Percentiles rank a stretch among this genome's conserved stretches.
These are phyloP conservation scores for Magnolia officinalis DNA, from an alignment of 164 flowering plant genomes.

Conservation along the genomic window DNA sequence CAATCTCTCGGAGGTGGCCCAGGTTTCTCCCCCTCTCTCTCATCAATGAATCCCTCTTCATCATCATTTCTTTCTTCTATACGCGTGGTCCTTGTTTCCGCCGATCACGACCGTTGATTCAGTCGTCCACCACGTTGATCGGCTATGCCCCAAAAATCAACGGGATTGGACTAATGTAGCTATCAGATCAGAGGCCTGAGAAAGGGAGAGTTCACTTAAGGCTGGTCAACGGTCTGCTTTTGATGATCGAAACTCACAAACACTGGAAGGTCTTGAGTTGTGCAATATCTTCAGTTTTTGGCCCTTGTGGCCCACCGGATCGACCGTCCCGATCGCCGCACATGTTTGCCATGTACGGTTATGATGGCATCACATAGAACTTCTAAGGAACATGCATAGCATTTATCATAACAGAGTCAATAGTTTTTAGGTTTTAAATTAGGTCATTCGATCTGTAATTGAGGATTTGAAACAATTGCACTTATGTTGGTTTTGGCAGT, in stretches of 20 bases:
- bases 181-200: not conserved
- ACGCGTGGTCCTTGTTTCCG: not conserved
- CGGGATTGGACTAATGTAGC: not conserved
- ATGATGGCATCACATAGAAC: too few species aligned
- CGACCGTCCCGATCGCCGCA: not conserved
- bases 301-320: not conserved
- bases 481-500: slow-evolving; percentile 30
- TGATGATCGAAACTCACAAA: too few species aligned
- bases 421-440: not conserved
- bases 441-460: not conserved
- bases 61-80: not conserved
- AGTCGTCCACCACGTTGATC: not conserved
- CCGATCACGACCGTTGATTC: not conserved
- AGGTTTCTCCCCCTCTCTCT: slow-evolving; percentile 28
- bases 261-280: too few species aligned
- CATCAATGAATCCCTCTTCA: not conserved
- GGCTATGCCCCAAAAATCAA: not conserved
- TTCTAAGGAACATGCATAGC: too few species aligned
- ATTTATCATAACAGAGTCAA: too few species aligned
- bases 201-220: too few species aligned
- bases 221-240: too few species aligned
- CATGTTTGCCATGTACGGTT: too few species aligned
- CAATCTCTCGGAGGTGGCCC: slow-evolving; percentile 67
- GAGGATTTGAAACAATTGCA: not conserved
- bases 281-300: not conserved